phyloP scores from a whole-genome alignment of 2,329 filamentous ascomycete genomes.

The Biscogniauxia sp. region DNA sequence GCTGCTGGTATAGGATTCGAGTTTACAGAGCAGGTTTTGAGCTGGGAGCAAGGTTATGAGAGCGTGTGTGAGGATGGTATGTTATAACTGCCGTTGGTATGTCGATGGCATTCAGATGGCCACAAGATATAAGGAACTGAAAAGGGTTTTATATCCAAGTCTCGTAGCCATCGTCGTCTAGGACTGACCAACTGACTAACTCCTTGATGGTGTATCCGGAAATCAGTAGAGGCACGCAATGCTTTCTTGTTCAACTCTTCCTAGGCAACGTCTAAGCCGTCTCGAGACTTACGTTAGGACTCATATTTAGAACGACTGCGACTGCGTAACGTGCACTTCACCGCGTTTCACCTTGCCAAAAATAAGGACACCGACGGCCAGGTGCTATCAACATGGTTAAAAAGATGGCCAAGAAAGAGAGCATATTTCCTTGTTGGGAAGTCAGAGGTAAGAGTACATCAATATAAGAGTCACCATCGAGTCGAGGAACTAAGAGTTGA shows the following conservation, averaged over 20 bases:
- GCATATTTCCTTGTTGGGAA: background rate
- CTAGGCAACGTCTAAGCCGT: background rate
- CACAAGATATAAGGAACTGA: background rate
- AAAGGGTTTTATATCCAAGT: background rate
- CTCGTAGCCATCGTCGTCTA: background rate
- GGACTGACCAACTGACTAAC: background rate
- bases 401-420: background rate
- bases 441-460: background rate
- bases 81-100: background rate
- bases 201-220: background rate
- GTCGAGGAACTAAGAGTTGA: background rate
- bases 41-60: background rate
- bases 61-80: background rate
- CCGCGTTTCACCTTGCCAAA: background rate
- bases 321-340: background rate
- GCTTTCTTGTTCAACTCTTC: background rate
- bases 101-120: background rate
- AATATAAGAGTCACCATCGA: background rate
- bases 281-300: background rate
- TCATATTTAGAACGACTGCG: background rate
- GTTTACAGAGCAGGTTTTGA: background rate
- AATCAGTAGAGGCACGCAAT: background rate
- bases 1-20: background rate
- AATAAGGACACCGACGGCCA: background rate
- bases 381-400: background rate